Evolutionary conservation across 2,329 filamentous ascomycete genomes (phyloP).

Genomic region (Colletotrichum viniferum): DNA sequence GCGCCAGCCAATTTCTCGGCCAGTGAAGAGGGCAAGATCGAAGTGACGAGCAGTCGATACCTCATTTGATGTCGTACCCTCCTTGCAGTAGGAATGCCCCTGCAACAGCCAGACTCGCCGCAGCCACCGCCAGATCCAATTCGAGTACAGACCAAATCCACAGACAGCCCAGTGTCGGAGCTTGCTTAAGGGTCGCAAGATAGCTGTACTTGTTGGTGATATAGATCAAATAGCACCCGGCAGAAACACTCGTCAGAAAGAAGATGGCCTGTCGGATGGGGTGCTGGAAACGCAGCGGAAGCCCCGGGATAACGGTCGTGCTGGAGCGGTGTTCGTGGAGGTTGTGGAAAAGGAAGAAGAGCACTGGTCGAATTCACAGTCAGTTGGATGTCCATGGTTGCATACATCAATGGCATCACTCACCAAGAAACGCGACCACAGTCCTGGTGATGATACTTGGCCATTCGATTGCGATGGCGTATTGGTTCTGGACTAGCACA

Average conservation of each 20-base stretch:
- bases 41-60: neutral
- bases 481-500: slow-evolving; percentile 80
- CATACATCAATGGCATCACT: slow-evolving; percentile 19
- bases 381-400: neutral
- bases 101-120: slow-evolving; percentile 54
- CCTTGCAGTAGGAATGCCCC: slow-evolving; percentile 51
- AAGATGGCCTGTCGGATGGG: slow-evolving; percentile 66
- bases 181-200: slow-evolving; percentile 87
- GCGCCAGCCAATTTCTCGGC: neutral
- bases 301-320: slow-evolving; percentile 52
- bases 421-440: slow-evolving; percentile 57
- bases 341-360: slow-evolving; percentile 58
- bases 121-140: slow-evolving; percentile 72
- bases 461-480: slow-evolving; percentile 71
- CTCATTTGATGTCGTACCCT: slow-evolving; percentile 52
- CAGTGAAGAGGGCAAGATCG: slow-evolving; percentile 8
- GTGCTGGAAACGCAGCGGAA: slow-evolving; percentile 51
- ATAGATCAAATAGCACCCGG: slow-evolving; percentile 81
- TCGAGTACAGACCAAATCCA: slow-evolving; percentile 96
- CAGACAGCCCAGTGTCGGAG: slow-evolving; percentile 85
- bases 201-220: slow-evolving; percentile 83
- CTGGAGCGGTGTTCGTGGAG: slow-evolving; percentile 59
- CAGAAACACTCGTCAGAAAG: slow-evolving; percentile 60
- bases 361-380: slow-evolving; percentile 43
- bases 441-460: slow-evolving; percentile 56